A percentile compares a stretch with the other conserved stretches of the same genome.
These are phyloP conservation scores for Populus deltoides DNA, from an alignment of 345 rosid species.

Conservation along the genomic window DNA sequence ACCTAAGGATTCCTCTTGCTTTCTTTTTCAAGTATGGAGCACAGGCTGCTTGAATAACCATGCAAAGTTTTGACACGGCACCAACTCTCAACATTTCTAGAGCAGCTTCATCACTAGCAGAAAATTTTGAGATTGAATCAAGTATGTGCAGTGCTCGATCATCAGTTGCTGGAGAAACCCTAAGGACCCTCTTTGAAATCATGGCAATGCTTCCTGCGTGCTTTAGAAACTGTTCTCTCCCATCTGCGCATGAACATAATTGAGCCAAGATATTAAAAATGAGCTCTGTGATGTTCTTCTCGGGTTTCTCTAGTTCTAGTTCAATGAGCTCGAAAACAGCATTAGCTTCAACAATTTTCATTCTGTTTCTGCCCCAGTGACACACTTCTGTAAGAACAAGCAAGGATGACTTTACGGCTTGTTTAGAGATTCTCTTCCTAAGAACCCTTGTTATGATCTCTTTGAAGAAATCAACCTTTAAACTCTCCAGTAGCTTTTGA, in stretches of 20 bases:
- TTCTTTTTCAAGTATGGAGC: conserved; percentile 33
- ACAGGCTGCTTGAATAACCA: conserved; percentile 58
- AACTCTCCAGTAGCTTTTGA: conserved; percentile 19
- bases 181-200: conserved; percentile 45
- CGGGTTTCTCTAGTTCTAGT: conserved; percentile 45
- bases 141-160: conserved; percentile 44
- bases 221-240: conserved; percentile 38
- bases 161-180: conserved; percentile 52
- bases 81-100: conserved; percentile 59
- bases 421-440: conserved; percentile 25
- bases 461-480: conserved; percentile 32
- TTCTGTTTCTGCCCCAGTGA: conserved; percentile 40
- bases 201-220: conserved; percentile 51
- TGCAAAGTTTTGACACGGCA: conserved; percentile 60
- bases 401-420: conserved; percentile 37
- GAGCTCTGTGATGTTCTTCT: conserved; percentile 43
- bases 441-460: conserved; percentile 18
- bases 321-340: conserved; percentile 48
- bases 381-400: conserved; percentile 31
- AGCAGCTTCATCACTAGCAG: conserved; percentile 30
- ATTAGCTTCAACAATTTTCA: conserved; percentile 37
- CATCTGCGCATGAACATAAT: conserved; percentile 44
- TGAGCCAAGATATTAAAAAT: conserved; percentile 40
- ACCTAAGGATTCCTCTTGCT: conserved; percentile 45
- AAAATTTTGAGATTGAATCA: conserved; percentile 30